A percentile compares a stretch with the other conserved stretches of the same genome.
Conservation (phyloP, 2,329 filamentous ascomycete genomes). For the Ophiosphaerella narmari region DNA sequence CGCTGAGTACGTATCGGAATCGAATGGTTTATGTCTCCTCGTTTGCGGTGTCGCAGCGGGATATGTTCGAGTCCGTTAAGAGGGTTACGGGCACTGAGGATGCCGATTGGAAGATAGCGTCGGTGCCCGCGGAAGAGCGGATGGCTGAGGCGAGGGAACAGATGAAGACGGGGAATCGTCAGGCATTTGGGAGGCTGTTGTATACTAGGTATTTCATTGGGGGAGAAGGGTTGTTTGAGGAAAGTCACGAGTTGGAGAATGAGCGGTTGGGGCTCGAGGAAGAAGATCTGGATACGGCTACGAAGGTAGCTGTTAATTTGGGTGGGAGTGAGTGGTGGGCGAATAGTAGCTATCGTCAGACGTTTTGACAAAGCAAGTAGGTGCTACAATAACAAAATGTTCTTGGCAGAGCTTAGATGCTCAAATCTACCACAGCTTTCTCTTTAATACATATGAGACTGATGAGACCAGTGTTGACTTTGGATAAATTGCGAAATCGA, state of each 20-base stretch:
- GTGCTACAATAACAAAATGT: no score
- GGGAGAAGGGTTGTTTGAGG: slow-evolving; percentile 35
- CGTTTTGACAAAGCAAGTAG: no score
- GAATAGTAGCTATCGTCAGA: not conserved
- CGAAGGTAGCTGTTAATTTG: slow-evolving; percentile 37
- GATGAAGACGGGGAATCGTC: slow-evolving; percentile 50
- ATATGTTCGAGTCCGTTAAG: slow-evolving; percentile 44
- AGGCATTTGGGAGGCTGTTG: slow-evolving; percentile 52
- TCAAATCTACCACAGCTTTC: no score
- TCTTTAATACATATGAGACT: no score
- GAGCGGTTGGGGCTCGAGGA: slow-evolving; percentile 60
- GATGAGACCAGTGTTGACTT: no score
- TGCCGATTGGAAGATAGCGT: slow-evolving; percentile 43
- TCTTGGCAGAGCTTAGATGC: no score
- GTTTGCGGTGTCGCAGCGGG: slow-evolving; percentile 43
- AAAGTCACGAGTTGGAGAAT: slow-evolving; percentile 52
- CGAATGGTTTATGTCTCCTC: slow-evolving; percentile 42
- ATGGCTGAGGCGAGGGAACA: slow-evolving; percentile 54
- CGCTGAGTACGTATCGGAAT: slow-evolving; percentile 31
- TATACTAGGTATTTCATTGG: slow-evolving; percentile 61
- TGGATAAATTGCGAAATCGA: no score
- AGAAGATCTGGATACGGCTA: slow-evolving; percentile 64
- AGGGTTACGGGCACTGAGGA: slow-evolving; percentile 41
- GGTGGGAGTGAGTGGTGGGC: slow-evolving; percentile 10
- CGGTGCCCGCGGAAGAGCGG: slow-evolving; percentile 54